Evolutionary conservation across 345 rosid species (phyloP).

Genomic region (Pseudoturritis turrita): DNA sequence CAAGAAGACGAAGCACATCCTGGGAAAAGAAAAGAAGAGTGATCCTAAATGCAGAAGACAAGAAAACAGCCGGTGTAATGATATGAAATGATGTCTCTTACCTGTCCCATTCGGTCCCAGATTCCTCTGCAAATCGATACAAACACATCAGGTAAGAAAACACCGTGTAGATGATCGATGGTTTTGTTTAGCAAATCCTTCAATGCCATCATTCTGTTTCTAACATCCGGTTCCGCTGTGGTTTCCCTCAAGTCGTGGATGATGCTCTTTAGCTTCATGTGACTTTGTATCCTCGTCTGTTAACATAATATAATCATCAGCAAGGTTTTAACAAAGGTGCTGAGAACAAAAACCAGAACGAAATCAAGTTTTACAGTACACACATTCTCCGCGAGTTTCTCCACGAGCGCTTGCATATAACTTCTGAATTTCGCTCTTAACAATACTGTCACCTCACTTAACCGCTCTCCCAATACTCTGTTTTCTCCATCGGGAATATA

Average conservation of each 20-base stretch:
- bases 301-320: constrained; percentile 4
- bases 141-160: constrained; percentile 72
- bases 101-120: constrained; percentile 96
- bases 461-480: constrained; percentile 65
- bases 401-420: constrained; percentile 81
- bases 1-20: constrained; percentile 81
- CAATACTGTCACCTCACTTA: constrained; percentile 87
- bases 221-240: constrained; percentile 65
- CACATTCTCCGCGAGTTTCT: constrained; percentile 89
- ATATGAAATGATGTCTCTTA: constrained; percentile 8
- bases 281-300: constrained; percentile 73
- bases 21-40: constrained; percentile 12
- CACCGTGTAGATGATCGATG: constrained; percentile 55
- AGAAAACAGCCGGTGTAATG: background rate
- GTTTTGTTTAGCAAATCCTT: constrained; percentile 65
- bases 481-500: constrained; percentile 61
- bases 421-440: constrained; percentile 80
- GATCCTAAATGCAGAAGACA: background rate
- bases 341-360: background rate
- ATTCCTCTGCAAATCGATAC: constrained; percentile 64
- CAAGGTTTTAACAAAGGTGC: background rate
- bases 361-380: constrained; percentile 22
- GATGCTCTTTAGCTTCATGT: constrained; percentile 82
- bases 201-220: constrained; percentile 64
- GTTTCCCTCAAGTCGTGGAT: constrained; percentile 78